A percentile compares a stretch with the other conserved stretches of the same genome.
Evolutionary conservation across 1,139 yeast species (phyloP).

Genomic region (Lodderomyces jiufengensis): DNA sequence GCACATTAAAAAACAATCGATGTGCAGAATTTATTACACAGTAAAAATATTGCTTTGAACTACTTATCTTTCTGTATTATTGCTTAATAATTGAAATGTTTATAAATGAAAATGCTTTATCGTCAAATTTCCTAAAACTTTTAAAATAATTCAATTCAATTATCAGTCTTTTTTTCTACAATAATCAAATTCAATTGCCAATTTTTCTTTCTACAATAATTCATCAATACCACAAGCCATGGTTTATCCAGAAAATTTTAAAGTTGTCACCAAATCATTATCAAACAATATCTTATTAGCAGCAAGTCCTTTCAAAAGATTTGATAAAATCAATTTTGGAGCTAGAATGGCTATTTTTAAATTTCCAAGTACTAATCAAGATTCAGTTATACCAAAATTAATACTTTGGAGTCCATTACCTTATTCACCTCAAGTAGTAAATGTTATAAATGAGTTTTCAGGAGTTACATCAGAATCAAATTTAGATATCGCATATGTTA

Average conservation of each 20-base stretch:
- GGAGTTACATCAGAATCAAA: constrained; percentile 25
- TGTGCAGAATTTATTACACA: too few species aligned
- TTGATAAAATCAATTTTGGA: constrained; percentile 49
- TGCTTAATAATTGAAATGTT: too few species aligned
- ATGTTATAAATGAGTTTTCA: constrained; percentile 33
- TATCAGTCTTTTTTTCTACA: too few species aligned
- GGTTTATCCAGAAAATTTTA: constrained; percentile 37
- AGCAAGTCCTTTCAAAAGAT: constrained; percentile 45
- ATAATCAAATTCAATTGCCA: too few species aligned
- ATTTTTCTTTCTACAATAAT: too few species aligned
- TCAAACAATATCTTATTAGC: constrained; percentile 47
- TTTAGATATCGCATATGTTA: constrained; percentile 37
- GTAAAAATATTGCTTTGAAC: too few species aligned
- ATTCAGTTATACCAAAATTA: constrained; percentile 25
- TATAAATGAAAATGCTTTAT: too few species aligned
- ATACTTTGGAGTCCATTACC: constrained; percentile 65
- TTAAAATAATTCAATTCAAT: too few species aligned
- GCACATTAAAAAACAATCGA: too few species aligned
- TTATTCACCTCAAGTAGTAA: constrained; percentile 43
- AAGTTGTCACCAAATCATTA: constrained; percentile 40
- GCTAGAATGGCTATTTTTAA: constrained; percentile 55
- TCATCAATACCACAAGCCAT: constrained; percentile 3
- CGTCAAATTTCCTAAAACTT: too few species aligned
- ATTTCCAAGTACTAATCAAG: background rate
- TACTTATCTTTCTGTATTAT: too few species aligned